These are phyloP conservation scores for Excoecaria agallocha DNA, from an alignment of 345 rosid species.

Conservation along the genomic window DNA sequence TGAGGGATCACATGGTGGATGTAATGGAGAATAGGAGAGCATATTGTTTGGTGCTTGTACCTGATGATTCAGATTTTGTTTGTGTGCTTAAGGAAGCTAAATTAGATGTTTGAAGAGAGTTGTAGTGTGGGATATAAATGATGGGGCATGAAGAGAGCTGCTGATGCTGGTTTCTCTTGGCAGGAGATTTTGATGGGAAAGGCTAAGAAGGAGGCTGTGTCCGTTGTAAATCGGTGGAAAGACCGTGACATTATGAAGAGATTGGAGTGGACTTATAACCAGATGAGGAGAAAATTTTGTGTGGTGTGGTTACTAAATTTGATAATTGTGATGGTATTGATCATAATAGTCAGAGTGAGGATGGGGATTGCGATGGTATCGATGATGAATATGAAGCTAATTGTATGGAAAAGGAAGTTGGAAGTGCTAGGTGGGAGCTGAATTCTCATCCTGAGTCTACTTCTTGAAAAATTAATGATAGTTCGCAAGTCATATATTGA, in stretches of 20 bases:
- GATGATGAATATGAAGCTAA: constrained; percentile 26
- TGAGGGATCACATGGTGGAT: constrained; percentile 52
- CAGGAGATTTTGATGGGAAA: constrained; percentile 77
- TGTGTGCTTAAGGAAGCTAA: constrained; percentile 66
- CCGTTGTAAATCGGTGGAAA: constrained; percentile 69
- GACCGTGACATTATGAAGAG: constrained; percentile 64
- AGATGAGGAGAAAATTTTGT: constrained; percentile 13
- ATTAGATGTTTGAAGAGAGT: constrained; percentile 72
- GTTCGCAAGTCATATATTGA: not conserved
- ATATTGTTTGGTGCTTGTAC: constrained; percentile 74
- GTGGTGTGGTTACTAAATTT: not conserved
- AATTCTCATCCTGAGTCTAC: constrained; percentile 39
- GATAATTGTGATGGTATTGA: not conserved
- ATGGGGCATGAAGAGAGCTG: constrained; percentile 70
- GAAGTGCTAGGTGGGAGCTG: constrained; percentile 68
- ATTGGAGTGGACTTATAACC: constrained; percentile 80
- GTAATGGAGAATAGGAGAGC: constrained; percentile 69
- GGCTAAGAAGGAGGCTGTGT: constrained; percentile 75
- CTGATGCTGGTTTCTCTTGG: constrained; percentile 79
- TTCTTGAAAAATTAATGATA: not conserved
- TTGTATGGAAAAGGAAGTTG: constrained; percentile 24
- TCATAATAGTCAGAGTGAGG: constrained; percentile 26
- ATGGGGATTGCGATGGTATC: constrained; percentile 21
- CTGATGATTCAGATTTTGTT: constrained; percentile 80
- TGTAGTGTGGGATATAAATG: constrained; percentile 68